Evolutionary conservation across 441 rosid genomes (phyloP).

Genomic region (Gossypium schwendimanii): DNA sequence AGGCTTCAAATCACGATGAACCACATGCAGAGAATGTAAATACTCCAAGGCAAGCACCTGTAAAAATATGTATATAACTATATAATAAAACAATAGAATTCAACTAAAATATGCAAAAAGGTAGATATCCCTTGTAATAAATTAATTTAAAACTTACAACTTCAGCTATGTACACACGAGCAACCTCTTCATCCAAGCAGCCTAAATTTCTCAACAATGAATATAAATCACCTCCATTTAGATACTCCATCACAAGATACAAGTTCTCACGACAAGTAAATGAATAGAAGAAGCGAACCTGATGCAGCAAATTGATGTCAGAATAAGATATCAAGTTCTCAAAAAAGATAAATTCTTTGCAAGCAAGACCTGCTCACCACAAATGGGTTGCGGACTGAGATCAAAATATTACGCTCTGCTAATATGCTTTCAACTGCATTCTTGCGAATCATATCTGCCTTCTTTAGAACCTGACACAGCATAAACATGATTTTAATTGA

Average conservation of each 20-base stretch:
- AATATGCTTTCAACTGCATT: conserved; percentile 99
- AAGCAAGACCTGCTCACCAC: conserved; percentile 82
- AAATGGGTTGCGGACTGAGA: conserved; percentile 97
- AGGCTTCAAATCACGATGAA: conserved; percentile 99
- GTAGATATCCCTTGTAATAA: neutral
- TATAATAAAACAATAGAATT: neutral
- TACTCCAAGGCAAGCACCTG: conserved; percentile 14
- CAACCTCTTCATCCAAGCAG: conserved; percentile 95
- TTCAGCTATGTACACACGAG: conserved; percentile 96
- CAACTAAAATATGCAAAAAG: conserved; percentile 1
- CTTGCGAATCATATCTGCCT: conserved; percentile 97
- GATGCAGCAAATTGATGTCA: conserved; percentile 23
- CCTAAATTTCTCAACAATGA: conserved; percentile 61
- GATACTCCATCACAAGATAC: conserved; percentile 96
- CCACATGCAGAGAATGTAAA: conserved; percentile 57
- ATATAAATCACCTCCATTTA: conserved; percentile 4
- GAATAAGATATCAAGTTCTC: conserved; percentile 18
- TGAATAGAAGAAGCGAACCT: conserved; percentile 26
- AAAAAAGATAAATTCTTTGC: conserved; percentile 20
- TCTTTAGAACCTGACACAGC: conserved; percentile 74
- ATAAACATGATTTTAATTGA: conserved; percentile 13
- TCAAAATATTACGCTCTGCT: conserved; percentile 96
- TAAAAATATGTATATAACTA: neutral
- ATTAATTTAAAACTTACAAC: conserved; percentile 54
- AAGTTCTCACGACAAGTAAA: conserved; percentile 75